A percentile compares a stretch with the other conserved stretches of the same genome.
phyloP scores from a whole-genome alignment of 2,329 filamentous ascomycete species.

The Ophiocordyceps polyrhachis-furcata region DNA sequence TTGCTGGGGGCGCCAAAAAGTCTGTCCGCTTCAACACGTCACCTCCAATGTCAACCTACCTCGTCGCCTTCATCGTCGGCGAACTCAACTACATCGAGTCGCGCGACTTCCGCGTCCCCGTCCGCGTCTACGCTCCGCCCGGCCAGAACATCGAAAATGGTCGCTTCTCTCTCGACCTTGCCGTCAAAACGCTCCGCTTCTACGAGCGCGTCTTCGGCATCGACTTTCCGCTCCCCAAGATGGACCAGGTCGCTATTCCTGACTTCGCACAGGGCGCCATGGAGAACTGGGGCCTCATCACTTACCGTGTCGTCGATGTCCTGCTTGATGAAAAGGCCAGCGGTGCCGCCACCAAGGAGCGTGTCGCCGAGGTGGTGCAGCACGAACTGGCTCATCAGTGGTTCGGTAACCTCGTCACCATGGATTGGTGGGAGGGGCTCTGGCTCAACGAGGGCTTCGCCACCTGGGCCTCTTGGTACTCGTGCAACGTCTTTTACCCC shows the following conservation, averaged over 20 bases:
- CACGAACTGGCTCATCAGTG: constrained; percentile 95
- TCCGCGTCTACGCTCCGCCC: constrained; percentile 84
- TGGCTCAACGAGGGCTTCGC: constrained; percentile 95
- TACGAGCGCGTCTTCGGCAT: constrained; percentile 70
- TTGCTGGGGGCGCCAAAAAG: constrained; percentile 36
- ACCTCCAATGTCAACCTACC: constrained; percentile 89
- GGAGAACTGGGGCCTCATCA: constrained; percentile 97
- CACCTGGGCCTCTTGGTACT: constrained; percentile 37
- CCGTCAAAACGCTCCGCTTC: constrained; percentile 75
- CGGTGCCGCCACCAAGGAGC: constrained; percentile 75
- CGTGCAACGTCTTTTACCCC: constrained; percentile 85
- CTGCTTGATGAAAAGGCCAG: constrained; percentile 84
- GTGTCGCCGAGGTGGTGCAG: constrained; percentile 87
- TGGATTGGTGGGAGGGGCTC: constrained; percentile 96
- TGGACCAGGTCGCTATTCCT: constrained; percentile 69
- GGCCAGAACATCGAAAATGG: constrained; percentile 83
- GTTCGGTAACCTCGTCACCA: constrained; percentile 95
- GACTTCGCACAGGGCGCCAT: constrained; percentile 93
- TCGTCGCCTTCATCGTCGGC: constrained; percentile 83
- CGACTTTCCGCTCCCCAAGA: constrained; percentile 32
- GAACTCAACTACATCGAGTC: constrained; percentile 91
- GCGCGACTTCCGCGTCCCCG: constrained; percentile 74
- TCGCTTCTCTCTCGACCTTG: constrained; percentile 75
- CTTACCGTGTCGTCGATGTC: constrained; percentile 69
- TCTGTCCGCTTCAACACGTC: constrained; percentile 83